Evolutionary conservation across 2,329 filamentous ascomycete species (phyloP), one percentile per base, ranked within the genome.

Genomic region (Cadophora sp.): DNA sequence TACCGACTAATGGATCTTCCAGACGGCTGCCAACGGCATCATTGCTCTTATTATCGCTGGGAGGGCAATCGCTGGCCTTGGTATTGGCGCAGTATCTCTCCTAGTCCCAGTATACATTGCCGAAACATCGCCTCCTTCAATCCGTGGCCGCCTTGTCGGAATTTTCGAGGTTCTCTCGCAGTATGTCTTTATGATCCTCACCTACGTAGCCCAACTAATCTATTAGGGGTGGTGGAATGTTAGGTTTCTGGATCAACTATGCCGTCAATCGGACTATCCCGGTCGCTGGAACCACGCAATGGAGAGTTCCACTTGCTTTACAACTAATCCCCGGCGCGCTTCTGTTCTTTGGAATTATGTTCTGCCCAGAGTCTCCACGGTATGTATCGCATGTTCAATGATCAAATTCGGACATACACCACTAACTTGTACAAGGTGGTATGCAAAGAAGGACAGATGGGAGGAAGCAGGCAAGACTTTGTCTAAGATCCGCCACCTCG

Each of bases 41-140:
- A 67, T 76, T 22, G 64, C 62, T 24, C 24, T 77, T 72, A 76
- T 83, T 26, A 82, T 82, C 65, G 86, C 80, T 27, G 87, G 88
- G 4, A 83, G 88, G 27, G 87, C 89, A 29, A 83, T 91, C 9
- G 87, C 86, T 4, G 88, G 88, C 65, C 74, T 90, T 59, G 87
- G 87, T 56, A 84, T 90, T 65, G 88, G 88, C 55, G 86, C 85
- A 65, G 84, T 78, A 3, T 80, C 77, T 19, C 80, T 81, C 77
- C 65, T 81, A 51, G 79, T 79, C 1, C 81, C 81, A 9, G 78
- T 81, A 31, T 83, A 79, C 65, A 75, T 82, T 0, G 78, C 79
- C 1, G 81, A 83, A 65, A 81, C 80, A 62, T 77, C 79, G 0
- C 81, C 80, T 3, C 81, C 80, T 62, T 79, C 78, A 8, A 75